Evolutionary conservation across 257 asterid species (phyloP).

Genomic region (Nicotiana knightiana): DNA sequence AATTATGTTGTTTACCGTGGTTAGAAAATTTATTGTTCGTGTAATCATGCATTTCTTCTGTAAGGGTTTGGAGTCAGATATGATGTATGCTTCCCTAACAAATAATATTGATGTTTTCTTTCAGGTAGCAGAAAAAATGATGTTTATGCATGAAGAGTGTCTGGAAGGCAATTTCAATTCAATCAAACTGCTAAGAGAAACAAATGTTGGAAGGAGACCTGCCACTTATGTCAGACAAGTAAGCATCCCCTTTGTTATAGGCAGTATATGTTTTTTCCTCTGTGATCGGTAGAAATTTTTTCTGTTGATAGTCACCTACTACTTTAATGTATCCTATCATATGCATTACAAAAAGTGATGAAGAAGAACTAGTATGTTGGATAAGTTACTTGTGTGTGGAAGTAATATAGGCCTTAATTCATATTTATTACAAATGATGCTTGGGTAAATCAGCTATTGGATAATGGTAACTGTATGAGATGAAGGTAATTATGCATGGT

Average conservation of each 20-base stretch:
- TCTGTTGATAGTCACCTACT: not conserved
- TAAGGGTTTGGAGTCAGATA: not conserved
- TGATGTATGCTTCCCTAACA: not conserved
- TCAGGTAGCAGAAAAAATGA: slow-evolving; percentile 54
- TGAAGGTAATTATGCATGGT: not conserved
- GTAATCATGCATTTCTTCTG: not conserved
- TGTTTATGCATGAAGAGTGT: slow-evolving; percentile 73
- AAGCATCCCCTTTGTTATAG: not conserved
- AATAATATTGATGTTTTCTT: not conserved
- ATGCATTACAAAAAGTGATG: not conserved
- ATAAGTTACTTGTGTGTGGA: not conserved
- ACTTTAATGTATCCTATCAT: not conserved
- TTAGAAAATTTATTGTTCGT: not conserved
- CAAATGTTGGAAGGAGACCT: slow-evolving; percentile 25
- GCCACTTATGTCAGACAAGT: slow-evolving; percentile 42
- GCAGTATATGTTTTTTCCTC: not conserved
- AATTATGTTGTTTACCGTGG: not conserved
- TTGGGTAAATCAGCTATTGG: not conserved
- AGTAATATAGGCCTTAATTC: not conserved
- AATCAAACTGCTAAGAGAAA: slow-evolving; percentile 34
- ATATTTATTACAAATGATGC: not conserved
- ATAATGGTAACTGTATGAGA: not conserved
- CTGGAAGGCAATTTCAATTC: slow-evolving; percentile 50
- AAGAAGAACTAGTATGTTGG: not conserved
- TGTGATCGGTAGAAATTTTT: not conserved